phyloP scores from a whole-genome alignment of 1,284 basidiomycete species.

The Abortiporus biennis region DNA sequence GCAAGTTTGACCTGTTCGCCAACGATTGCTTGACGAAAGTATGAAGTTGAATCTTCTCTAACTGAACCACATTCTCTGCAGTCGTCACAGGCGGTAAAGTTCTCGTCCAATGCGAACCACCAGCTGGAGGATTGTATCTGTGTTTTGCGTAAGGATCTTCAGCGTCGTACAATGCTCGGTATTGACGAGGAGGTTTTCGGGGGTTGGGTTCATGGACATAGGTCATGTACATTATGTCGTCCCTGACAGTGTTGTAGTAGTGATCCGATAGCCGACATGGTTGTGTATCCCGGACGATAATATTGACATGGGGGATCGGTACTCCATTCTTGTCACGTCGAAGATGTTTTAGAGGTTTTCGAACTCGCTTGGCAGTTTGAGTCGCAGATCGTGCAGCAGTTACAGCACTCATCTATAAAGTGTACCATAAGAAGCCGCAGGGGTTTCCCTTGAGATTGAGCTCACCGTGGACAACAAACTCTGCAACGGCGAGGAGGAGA shows the following conservation, averaged over 20 bases:
- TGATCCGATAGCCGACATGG: conserved; percentile 78
- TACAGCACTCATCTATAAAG: conserved; percentile 8
- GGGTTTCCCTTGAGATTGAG: no score
- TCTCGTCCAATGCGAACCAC: conserved; percentile 62
- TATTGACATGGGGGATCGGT: conserved; percentile 59
- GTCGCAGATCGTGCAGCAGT: conserved; percentile 3
- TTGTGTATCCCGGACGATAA: conserved; percentile 67
- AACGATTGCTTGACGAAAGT: conserved; percentile 81
- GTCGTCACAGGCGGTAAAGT: conserved; percentile 60
- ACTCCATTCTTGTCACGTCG: conserved; percentile 42
- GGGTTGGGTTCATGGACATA: conserved; percentile 70
- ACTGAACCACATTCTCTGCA: conserved; percentile 61
- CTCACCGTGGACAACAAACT: no score
- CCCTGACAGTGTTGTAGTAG: conserved; percentile 78
- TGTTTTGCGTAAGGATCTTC: conserved; percentile 75
- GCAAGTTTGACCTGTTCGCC: conserved; percentile 68
- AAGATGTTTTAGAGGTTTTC: conserved; percentile 33
- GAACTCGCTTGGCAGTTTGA: no score
- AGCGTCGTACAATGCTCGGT: conserved; percentile 71
- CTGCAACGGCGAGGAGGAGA: no score
- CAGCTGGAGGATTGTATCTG: conserved; percentile 68
- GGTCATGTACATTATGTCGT: conserved; percentile 93
- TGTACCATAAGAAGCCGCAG: background rate
- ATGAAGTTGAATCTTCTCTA: conserved; percentile 85
- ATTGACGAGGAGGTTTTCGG: conserved; percentile 46